phyloP scores from a whole-genome alignment of 768 basidiomycete genomes.

The Arthromyces matolae region DNA sequence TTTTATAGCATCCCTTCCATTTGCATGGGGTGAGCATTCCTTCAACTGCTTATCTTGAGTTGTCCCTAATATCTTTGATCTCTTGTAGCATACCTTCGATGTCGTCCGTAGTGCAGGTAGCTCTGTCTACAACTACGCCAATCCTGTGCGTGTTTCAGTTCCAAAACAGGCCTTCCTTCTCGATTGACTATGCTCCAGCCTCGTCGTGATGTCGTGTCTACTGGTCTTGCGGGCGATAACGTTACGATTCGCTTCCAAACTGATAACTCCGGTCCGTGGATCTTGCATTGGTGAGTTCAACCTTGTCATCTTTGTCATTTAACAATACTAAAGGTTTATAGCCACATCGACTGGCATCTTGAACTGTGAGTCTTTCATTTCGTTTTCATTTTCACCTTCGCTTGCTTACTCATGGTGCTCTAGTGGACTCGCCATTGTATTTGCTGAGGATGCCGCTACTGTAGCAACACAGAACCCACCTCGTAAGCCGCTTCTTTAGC shows the following conservation, averaged over 20 bases:
- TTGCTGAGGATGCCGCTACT: constrained; percentile 32
- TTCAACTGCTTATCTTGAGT: constrained; percentile 25
- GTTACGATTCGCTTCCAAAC: constrained; percentile 48
- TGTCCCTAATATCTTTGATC: not conserved
- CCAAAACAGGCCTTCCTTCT: not conserved
- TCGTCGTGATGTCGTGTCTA: constrained; percentile 31
- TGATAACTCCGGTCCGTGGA: constrained; percentile 50
- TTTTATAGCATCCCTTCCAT: constrained; percentile 5
- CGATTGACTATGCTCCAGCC: no score
- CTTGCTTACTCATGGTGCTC: constrained; percentile 1
- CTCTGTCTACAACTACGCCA: constrained; percentile 33
- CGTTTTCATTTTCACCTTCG: not conserved
- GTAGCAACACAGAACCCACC: not conserved
- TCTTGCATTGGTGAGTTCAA: constrained; percentile 43
- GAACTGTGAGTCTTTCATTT: constrained; percentile 24
- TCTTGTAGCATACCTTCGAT: constrained; percentile 32
- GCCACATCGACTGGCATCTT: constrained; percentile 55
- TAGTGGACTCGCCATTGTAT: constrained; percentile 39
- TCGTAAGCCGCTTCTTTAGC: not conserved
- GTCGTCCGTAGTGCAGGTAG: constrained; percentile 35
- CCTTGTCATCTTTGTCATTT: not conserved
- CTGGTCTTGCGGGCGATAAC: constrained; percentile 30
- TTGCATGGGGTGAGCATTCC: not conserved
- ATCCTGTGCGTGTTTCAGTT: constrained; percentile 33
- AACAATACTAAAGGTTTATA: constrained; percentile 10